Evolutionary conservation across 805 yeast species (phyloP), one percentile per base, ranked within the genome.

Genomic region (Ogataea pilisensis): DNA sequence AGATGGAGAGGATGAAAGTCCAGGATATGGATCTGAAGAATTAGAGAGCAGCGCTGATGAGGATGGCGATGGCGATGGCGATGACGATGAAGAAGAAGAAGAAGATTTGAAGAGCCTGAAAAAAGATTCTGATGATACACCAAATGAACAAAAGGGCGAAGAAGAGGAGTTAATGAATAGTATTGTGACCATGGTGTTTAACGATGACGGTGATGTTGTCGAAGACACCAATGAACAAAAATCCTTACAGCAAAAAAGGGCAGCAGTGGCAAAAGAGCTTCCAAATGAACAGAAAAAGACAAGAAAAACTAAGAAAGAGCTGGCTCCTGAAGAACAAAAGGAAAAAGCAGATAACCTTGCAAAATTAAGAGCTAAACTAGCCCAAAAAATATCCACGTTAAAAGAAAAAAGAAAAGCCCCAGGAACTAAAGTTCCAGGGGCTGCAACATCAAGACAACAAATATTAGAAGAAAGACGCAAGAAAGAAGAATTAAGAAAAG

Each of bases 321-420:
- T 66, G 30, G 58, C 71, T 1, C 69, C 73, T 31, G 79, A 75
- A 61, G 78, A 78, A 51, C 63, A 75, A 56, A 60, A 58, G 45
- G 70, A 66, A 42, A 75, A 66, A 40, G 70, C 73, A 35, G 76
- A 73, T 44, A 77, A 80, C 29, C 65, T 88, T 36, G 75, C 75
- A 5, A 83, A 78, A 50, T 72, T 93, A 44, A 79, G 90, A 55
- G 83, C 81, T n/a, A 84, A 84, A 60, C 73, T 93, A 33, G 82
- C 91, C 22, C 75, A 74, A 14, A 86, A 80, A 60, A 90, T 93
- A 48, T 75, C 69, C 42, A 66, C 65, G 8, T 55, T 93, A 66
- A 79, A 81, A 50, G 89, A 82, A 41, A 84, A 78, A 63, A 80
- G 99, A 60, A 90, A 84, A 55, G 99, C 98, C 1, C 93, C 95